These are phyloP conservation scores for Komagataella kurtzmanii DNA, from an alignment of 805 yeast genomes.

Conservation along the genomic window DNA sequence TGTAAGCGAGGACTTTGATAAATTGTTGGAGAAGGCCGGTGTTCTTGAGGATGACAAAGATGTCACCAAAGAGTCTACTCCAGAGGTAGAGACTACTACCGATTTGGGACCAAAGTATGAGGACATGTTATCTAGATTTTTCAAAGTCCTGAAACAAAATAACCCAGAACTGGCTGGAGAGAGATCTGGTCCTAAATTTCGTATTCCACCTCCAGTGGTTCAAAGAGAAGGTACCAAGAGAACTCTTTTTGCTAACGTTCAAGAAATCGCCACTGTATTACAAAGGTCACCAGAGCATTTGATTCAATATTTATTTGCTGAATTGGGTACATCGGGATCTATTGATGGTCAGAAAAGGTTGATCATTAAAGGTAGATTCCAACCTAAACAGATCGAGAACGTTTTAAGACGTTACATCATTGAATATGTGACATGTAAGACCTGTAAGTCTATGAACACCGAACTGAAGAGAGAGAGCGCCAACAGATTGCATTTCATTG, in stretches of 20 bases:
- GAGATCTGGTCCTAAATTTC: constrained; percentile 79
- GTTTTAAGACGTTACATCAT: constrained; percentile 91
- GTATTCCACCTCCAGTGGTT: constrained; percentile 95
- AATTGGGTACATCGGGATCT: constrained; percentile 98
- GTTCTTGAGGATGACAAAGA: constrained; percentile 35
- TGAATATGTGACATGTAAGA: constrained; percentile 97
- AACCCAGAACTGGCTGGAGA: constrained; percentile 99
- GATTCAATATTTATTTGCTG: constrained; percentile 93
- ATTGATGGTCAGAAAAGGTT: constrained; percentile 96
- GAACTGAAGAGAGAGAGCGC: constrained; percentile 90
- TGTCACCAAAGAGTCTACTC: constrained; percentile 11
- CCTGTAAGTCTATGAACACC: constrained; percentile 96
- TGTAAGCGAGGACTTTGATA: constrained; percentile 73
- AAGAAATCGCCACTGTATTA: constrained; percentile 84
- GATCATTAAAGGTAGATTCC: constrained; percentile 96
- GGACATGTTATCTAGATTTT: constrained; percentile 71
- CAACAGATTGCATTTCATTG: constrained; percentile 93
- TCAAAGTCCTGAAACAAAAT: constrained; percentile 73
- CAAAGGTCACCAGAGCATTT: constrained; percentile 96
- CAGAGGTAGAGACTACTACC: constrained; percentile 16
- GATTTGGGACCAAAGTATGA: constrained; percentile 34
- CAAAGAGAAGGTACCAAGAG: constrained; percentile 96
- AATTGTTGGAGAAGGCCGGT: constrained; percentile 84
- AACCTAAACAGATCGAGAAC: constrained; percentile 93
- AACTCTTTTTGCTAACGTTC: constrained; percentile 91